Evolutionary conservation across 2,329 filamentous ascomycete species (phyloP), one percentile per base, ranked within the genome.

Genomic region (Macrophomina tecta): DNA sequence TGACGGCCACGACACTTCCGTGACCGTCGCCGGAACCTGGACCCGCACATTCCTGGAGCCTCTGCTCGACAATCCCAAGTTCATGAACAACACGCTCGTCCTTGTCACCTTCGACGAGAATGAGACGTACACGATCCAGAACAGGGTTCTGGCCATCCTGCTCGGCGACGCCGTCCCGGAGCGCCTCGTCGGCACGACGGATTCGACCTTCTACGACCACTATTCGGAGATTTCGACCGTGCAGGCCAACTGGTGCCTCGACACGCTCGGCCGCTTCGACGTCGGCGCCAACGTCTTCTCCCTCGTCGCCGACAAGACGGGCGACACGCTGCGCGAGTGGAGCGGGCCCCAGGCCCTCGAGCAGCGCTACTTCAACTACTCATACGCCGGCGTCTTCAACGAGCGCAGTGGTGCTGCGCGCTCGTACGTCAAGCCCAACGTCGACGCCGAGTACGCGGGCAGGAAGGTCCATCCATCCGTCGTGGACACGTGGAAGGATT

Each of bases 61-160:
- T 0, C 87, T 95, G 8, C 83, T 95, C 6, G 76, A 84, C 42
- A 85, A 94, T 80, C 78, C 82, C 58, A 85, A 89, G 71, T 94
- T 95, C 78, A 91, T 90, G 87, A 81, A 91, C 60, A 87, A 91
- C 73, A 94, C 91, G 0, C 84, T 95, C 1, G 85, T 95, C 9
- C 81, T 94, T 5, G 78, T 95, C 68, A 94, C 85, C 2, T 95
- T 93, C 73, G 92, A 95, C 70, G 92, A 95, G 80, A 91, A 89
- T 76, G 86, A 90, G 72, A 88, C 85, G 9, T 93, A 93, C 78
- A 77, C 82, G 5, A 79, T 82, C 32, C 85, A 86, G 71, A 95
- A 95, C 84, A 83, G 84, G 48, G 85, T 95, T 63, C 86, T 92
- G 68, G 86, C 82, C 69, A 84, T 95, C 70, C 84, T 95, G 0